These are phyloP conservation scores for Immersiporthe knoxdaviesiana DNA, from an alignment of 2,329 filamentous ascomycete genomes.

Conservation along the genomic window DNA sequence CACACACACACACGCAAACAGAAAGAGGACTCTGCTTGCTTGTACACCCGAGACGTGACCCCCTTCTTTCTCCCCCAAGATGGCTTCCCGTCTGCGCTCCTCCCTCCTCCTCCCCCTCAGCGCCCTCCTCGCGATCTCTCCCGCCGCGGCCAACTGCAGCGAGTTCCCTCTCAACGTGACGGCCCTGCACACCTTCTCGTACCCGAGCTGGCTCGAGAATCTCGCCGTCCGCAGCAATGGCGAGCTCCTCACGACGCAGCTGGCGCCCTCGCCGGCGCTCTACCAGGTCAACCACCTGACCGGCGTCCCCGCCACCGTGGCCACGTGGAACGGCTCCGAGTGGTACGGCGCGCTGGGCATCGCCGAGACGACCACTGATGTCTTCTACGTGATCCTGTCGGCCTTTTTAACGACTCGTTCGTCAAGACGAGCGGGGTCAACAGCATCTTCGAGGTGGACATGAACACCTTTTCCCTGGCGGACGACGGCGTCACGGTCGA, in stretches of 20 bases:
- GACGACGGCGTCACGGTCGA: slow-evolving; percentile 6
- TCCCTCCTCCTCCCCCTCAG: not conserved
- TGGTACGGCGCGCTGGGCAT: slow-evolving; percentile 16
- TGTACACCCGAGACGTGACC: not conserved
- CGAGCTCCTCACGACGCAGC: slow-evolving; percentile 24
- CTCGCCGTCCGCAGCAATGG: slow-evolving; percentile 24
- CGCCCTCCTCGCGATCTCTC: not conserved
- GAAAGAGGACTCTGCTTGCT: not conserved
- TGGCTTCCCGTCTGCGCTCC: slow-evolving; percentile 5
- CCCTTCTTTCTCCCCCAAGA: not conserved
- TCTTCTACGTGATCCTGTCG: slow-evolving; percentile 20
- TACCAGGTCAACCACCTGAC: slow-evolving; percentile 23
- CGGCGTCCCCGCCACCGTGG: slow-evolving; percentile 5
- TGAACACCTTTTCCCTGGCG: slow-evolving; percentile 10
- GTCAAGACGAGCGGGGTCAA: slow-evolving; percentile 22
- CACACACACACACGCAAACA: not conserved
- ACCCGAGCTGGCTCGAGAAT: slow-evolving; percentile 23
- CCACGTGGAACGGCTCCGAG: slow-evolving; percentile 13
- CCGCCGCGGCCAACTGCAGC: not conserved
- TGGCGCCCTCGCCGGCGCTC: slow-evolving; percentile 13
- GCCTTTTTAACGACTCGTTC: slow-evolving; percentile 10
- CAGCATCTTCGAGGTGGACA: slow-evolving; percentile 19
- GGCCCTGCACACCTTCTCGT: slow-evolving; percentile 16
- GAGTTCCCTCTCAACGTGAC: slow-evolving; percentile 9
- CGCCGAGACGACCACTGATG: slow-evolving; percentile 13